phyloP scores from a whole-genome alignment of 768 basidiomycete genomes.

The Rickenella mellea region DNA sequence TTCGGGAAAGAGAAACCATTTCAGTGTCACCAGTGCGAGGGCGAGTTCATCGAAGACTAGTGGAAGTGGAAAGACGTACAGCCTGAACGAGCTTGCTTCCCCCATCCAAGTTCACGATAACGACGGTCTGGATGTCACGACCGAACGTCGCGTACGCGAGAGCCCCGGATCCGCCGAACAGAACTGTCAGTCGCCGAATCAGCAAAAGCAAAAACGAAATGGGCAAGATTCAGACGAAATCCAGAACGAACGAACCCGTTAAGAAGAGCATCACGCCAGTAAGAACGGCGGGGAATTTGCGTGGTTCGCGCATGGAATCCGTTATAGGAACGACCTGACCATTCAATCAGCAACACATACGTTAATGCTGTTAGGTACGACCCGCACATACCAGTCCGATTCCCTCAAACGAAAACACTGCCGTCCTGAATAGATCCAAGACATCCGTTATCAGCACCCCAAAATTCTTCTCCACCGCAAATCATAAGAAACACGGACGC shows the following conservation, averaged over 20 bases:
- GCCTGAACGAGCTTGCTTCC: constrained; percentile 82
- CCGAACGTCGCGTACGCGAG: constrained; percentile 88
- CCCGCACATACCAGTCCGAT: constrained; percentile 67
- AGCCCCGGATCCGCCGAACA: constrained; percentile 83
- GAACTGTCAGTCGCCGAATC: constrained; percentile 29
- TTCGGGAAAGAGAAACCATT: not conserved
- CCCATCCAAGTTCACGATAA: constrained; percentile 86
- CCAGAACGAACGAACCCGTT: constrained; percentile 38
- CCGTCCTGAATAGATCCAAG: constrained; percentile 50
- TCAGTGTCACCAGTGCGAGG: constrained; percentile 1
- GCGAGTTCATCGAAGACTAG: constrained; percentile 1
- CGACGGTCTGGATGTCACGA: constrained; percentile 80
- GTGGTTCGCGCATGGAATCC: constrained; percentile 93
- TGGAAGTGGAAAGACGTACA: constrained; percentile 34
- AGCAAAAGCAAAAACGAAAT: not conserved
- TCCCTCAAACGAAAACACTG: constrained; percentile 97
- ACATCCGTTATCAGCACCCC: constrained; percentile 6
- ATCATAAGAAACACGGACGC: constrained; percentile 15
- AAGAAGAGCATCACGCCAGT: constrained; percentile 90
- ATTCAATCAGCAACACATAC: constrained; percentile 2
- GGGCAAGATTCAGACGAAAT: not conserved
- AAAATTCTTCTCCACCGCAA: too few species aligned
- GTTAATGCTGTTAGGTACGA: not conserved
- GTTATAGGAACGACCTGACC: constrained; percentile 84
- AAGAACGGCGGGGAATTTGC: constrained; percentile 81